Conservation (phyloP, 1,139 yeast species). For the Hyphopichia burtonii region DNA sequence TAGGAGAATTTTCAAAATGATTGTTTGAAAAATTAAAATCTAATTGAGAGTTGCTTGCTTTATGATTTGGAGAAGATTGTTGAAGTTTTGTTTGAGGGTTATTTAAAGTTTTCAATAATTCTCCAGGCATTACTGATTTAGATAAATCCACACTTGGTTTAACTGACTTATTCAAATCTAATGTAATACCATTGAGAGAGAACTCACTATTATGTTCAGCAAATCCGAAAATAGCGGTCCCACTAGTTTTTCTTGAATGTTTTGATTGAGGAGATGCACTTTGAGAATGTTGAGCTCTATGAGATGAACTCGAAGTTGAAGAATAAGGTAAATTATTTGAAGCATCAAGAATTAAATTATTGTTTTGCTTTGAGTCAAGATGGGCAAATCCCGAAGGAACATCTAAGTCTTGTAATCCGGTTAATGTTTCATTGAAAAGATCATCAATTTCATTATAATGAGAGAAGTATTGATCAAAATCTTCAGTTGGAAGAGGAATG, state of each 20-base stretch:
- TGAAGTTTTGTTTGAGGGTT: conserved; percentile 1
- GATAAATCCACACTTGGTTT: conserved; percentile 20
- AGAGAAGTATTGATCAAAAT: conserved; percentile 37
- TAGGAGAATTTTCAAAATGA: conserved; percentile 10
- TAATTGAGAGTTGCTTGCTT: conserved; percentile 11
- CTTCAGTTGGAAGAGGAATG: conserved; percentile 43
- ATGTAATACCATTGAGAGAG: conserved; percentile 42
- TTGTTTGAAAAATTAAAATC: conserved; percentile 15
- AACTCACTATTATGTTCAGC: conserved; percentile 53
- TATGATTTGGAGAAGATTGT: conserved; percentile 3
- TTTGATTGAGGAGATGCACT: conserved; percentile 8
- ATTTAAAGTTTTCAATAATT: conserved; percentile 23
- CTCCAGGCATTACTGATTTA: conserved; percentile 37
- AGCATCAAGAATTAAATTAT: not conserved
- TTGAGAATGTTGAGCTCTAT: not conserved
- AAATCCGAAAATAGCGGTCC: conserved; percentile 66
- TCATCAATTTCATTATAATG: conserved; percentile 40
- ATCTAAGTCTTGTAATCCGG: conserved; percentile 51
- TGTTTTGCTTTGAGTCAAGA: not conserved
- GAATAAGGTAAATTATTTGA: not conserved
- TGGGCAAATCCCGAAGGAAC: conserved; percentile 44
- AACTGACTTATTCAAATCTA: conserved; percentile 18
- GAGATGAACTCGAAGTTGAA: not conserved
- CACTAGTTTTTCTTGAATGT: conserved; percentile 47
- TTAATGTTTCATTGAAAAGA: conserved; percentile 42